Conservation (phyloP, 2,329 filamentous ascomycete genomes). For the Emydomyces testavorans region DNA sequence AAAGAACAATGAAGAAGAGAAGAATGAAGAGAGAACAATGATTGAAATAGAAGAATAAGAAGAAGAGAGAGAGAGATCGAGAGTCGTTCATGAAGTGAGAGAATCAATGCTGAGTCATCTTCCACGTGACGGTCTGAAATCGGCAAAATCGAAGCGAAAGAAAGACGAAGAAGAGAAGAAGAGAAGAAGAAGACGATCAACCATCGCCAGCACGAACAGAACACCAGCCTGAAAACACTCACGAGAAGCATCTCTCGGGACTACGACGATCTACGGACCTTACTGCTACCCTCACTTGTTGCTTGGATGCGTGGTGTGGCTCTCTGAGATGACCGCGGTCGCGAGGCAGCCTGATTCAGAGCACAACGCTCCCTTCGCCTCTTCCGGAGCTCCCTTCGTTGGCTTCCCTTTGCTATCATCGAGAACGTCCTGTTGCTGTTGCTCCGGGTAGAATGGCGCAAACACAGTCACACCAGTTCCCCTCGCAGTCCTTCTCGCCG, state of each 20-base stretch:
- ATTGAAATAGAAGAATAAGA: not conserved
- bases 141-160: too few relatives aligned
- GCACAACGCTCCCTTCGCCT: constrained; percentile 29
- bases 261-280: too few relatives aligned
- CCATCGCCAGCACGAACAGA: not conserved
- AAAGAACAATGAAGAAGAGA: not conserved
- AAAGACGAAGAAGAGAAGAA: too few relatives aligned
- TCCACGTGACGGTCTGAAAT: too few relatives aligned
- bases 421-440: not conserved
- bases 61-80: not conserved
- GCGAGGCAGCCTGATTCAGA: constrained; percentile 21
- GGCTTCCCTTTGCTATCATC: constrained; percentile 16
- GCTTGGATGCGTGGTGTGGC: not conserved
- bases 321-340: constrained; percentile 11
- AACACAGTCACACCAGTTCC: constrained; percentile 43
- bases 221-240: not conserved
- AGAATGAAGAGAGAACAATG: not conserved
- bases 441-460: constrained; percentile 44
- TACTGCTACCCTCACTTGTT: not conserved
- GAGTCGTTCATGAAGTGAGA: too few relatives aligned
- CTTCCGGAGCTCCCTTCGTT: constrained; percentile 3
- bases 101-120: too few relatives aligned
- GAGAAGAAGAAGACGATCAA: too few relatives aligned
- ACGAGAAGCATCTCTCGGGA: not conserved
- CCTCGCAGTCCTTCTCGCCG: constrained; percentile 50